Base-by-base conservation (phyloP, 306 rosid genomes). In the Carpinus fangiana region DNA sequence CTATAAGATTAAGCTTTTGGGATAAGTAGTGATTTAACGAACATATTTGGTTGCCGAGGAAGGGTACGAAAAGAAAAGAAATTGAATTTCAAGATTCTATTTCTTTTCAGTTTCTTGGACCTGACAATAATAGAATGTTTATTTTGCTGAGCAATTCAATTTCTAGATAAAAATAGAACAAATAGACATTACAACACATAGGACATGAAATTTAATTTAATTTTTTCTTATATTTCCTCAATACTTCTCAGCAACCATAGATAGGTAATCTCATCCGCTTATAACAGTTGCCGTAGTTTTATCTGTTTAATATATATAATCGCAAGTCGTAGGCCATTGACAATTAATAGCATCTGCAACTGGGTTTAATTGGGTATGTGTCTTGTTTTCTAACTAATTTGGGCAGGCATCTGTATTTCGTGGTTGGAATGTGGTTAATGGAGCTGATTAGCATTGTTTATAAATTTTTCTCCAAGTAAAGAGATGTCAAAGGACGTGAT, bases 401-500 rank as follows among this genome's bases (percentile, higher is more conserved):
- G 66, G 66, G 60, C 79, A 85, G 76, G 85, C 43, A 74, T 82
- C 61, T n/a, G 8, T 57, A 21, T 45, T 59, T 70, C 57, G 53
- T 77, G 55, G 51, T 56, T 72, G 69, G 54, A 64, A 68, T 74
- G 74, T 68, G 78, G 60, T 72, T 78, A 36, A 31, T 36, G 21
- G 60, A 70, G 43, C 73, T 46, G 82, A 75, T 43, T 74, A 53
- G 47, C 34, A 65, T 26, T 53, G 12, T 65, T 31, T 66, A 21
- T 21, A 46, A 4, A 60, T n/a, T 64, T 61, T 72, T 2, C 45
- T 78, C 41, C 52, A 53, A 47, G 74, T 76, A 18, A 54, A 17
- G 74, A 74, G 62, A 89, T 87, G 93, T 86, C 52, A 12, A 81
- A 48, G 73, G 86, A 80, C 18, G 72, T 76, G 72, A 66, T 80